phyloP scores from a whole-genome alignment of 495 filamentous ascomycete genomes.

The Aspergillus coremiiformis region DNA sequence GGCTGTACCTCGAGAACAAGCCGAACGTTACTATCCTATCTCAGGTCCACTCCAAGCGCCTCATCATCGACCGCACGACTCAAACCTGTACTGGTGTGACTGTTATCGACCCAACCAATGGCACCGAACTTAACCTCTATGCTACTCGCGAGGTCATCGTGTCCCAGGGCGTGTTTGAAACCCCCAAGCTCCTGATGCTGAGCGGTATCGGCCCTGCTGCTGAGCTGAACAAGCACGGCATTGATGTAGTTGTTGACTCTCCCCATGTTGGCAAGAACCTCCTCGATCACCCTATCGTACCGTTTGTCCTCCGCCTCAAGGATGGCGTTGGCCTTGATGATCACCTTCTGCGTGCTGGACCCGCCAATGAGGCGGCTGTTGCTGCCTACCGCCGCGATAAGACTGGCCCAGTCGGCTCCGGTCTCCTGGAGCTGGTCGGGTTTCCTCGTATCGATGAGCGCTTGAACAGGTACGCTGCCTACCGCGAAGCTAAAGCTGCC shows the following conservation, averaged over 20 bases:
- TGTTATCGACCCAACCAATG: conserved; percentile 36
- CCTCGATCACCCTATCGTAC: conserved; percentile 49
- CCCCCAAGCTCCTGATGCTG: conserved; percentile 44
- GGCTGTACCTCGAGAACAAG: conserved; percentile 46
- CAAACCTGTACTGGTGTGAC: conserved; percentile 31
- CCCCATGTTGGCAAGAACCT: conserved; percentile 52
- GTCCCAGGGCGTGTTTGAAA: conserved; percentile 36
- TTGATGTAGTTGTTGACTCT: conserved; percentile 39
- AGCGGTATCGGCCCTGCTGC: conserved; percentile 35
- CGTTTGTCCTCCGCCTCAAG: conserved; percentile 49
- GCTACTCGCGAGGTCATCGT: conserved; percentile 41
- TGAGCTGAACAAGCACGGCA: conserved; percentile 43
- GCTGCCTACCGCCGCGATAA: conserved; percentile 40
- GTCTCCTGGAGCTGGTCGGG: conserved; percentile 49
- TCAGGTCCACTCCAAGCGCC: conserved; percentile 40
- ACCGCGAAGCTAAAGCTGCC: conserved; percentile 39
- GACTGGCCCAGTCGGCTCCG: conserved; percentile 44
- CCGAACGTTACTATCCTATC: conserved; percentile 48
- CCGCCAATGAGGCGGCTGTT: conserved; percentile 37
- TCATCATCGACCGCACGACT: conserved; percentile 44
- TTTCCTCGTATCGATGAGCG: conserved; percentile 50
- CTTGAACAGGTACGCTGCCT: conserved; percentile 41
- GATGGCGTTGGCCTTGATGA: conserved; percentile 49
- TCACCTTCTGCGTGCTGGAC: conserved; percentile 44
- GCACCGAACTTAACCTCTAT: conserved; percentile 25